Conservation (phyloP, 1,284 basidiomycete genomes). For the Ceratobasidium sp. region DNA sequence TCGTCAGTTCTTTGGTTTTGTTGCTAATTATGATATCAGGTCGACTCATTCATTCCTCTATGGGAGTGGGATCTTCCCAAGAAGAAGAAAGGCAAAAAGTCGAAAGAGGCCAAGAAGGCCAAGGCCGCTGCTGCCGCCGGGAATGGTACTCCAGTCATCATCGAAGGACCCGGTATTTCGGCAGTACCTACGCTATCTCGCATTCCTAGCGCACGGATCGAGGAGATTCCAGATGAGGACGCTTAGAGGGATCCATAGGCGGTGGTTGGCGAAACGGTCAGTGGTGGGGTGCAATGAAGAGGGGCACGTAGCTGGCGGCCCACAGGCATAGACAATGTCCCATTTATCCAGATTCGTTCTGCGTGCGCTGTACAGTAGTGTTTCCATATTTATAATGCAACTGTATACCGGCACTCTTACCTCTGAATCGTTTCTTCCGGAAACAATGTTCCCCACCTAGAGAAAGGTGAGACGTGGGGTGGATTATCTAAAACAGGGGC, state of each 20-base stretch:
- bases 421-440: not conserved
- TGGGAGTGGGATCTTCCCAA: slow-evolving; percentile 99
- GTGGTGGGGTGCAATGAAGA: not conserved
- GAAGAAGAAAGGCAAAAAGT: slow-evolving; percentile 84
- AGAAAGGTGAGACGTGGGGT: too few species aligned
- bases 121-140: slow-evolving; percentile 60
- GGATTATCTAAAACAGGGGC: too few species aligned
- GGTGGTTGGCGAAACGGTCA: not conserved
- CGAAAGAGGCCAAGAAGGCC: slow-evolving; percentile 48
- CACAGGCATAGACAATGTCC: slow-evolving; percentile 16
- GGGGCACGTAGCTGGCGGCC: not conserved
- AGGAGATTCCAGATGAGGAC: slow-evolving; percentile 55
- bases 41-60: slow-evolving; percentile 96
- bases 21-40: slow-evolving; percentile 63
- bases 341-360: slow-evolving; percentile 28
- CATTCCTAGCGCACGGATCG: slow-evolving; percentile 50
- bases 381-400: slow-evolving; percentile 29
- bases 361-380: slow-evolving; percentile 43
- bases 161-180: slow-evolving; percentile 31
- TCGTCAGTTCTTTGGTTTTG: slow-evolving; percentile 12
- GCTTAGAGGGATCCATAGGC: slow-evolving; percentile 35
- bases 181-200: slow-evolving; percentile 39
- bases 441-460: too few species aligned
- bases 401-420: slow-evolving; percentile 32
- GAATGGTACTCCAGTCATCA: slow-evolving; percentile 35